These are phyloP conservation scores for Tolypocladium tropicale DNA, from an alignment of 2,329 filamentous ascomycete species.

Conservation along the genomic window DNA sequence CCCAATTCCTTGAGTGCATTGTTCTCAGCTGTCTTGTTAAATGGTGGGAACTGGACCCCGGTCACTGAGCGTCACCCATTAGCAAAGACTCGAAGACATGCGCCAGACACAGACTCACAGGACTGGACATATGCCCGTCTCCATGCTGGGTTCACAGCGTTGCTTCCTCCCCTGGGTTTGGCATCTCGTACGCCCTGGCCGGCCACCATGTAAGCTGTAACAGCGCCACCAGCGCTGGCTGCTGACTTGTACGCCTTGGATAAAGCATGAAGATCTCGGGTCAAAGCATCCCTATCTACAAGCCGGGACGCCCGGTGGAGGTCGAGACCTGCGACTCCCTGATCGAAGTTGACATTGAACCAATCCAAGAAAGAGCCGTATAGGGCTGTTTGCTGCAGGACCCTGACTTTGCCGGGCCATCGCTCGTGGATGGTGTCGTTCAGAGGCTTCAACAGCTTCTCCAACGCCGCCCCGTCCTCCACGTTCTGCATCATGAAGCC, in stretches of 20 bases:
- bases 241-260: constrained; percentile 26
- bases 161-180: constrained; percentile 27
- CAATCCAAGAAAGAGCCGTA: constrained; percentile 27
- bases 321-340: constrained; percentile 22
- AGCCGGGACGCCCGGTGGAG: constrained; percentile 32
- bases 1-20: constrained; percentile 17
- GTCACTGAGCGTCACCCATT: constrained; percentile 11
- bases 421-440: constrained; percentile 26
- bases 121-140: constrained; percentile 31
- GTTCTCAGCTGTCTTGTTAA: constrained; percentile 19
- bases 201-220: constrained; percentile 29
- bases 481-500: constrained; percentile 25
- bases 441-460: constrained; percentile 21
- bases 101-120: constrained; percentile 18
- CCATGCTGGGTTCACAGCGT: constrained; percentile 41
- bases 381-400: constrained; percentile 6
- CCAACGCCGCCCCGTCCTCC: constrained; percentile 13
- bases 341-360: constrained; percentile 26
- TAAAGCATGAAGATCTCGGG: constrained; percentile 20
- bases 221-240: constrained; percentile 12
- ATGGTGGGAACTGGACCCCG: constrained; percentile 15
- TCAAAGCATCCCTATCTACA: constrained; percentile 26
- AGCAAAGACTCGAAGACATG: not conserved
- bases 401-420: constrained; percentile 18
- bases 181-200: constrained; percentile 34